Conservation (phyloP, 495 filamentous ascomycete species). For the Cudoniella acicularis region DNA sequence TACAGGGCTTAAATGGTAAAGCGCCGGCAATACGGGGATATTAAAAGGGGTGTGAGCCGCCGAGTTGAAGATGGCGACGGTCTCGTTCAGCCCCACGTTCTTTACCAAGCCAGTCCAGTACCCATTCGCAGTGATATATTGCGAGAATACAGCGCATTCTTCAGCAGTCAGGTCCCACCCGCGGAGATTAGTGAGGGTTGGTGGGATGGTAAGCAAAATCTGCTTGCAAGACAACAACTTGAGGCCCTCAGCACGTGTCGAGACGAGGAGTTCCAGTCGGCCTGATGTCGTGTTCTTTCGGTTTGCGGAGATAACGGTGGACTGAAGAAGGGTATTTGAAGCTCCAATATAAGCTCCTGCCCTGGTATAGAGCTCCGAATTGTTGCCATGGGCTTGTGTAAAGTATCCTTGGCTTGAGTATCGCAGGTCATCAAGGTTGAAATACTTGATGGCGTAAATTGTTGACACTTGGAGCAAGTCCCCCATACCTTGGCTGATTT, state of each 20-base stretch:
- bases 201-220: constrained; percentile 42
- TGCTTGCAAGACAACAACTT: constrained; percentile 41
- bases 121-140: constrained; percentile 18
- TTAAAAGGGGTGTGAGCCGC: background rate
- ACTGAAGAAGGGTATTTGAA: constrained; percentile 27
- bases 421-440: constrained; percentile 12
- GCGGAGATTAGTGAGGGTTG: constrained; percentile 31
- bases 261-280: constrained; percentile 16
- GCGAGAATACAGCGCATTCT: constrained; percentile 38
- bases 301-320: constrained; percentile 27
- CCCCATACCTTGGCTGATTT: constrained; percentile 14
- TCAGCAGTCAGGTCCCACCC: constrained; percentile 32
- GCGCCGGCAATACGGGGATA: background rate
- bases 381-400: constrained; percentile 26
- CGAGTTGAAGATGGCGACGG: background rate
- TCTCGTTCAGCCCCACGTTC: background rate
- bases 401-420: background rate
- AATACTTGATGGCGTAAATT: constrained; percentile 25
- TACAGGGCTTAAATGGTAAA: background rate
- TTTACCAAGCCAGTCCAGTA: background rate
- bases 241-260: constrained; percentile 31
- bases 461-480: constrained; percentile 22
- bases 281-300: constrained; percentile 21
- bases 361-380: constrained; percentile 39
- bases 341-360: constrained; percentile 28